Evolutionary conservation across 2,329 filamentous ascomycete species (phyloP).

Genomic region (Hypomyces rosellus): DNA sequence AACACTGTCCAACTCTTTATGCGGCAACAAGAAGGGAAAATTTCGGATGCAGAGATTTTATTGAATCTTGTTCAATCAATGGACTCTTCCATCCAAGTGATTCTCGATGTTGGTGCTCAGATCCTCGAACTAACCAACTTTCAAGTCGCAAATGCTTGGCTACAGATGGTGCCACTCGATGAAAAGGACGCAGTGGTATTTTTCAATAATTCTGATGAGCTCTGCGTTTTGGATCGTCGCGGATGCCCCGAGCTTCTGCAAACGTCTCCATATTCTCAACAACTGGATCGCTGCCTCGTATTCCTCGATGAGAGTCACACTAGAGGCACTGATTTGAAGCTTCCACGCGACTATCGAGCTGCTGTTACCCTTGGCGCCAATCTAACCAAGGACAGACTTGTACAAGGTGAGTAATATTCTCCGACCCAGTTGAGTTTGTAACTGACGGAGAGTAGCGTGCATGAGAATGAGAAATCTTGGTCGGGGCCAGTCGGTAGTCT

Average conservation of each 20-base stretch:
- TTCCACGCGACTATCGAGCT: slow-evolving; percentile 52
- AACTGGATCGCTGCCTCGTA: slow-evolving; percentile 53
- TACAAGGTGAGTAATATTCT: slow-evolving; percentile 49
- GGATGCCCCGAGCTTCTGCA: slow-evolving; percentile 43
- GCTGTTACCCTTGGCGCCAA: slow-evolving; percentile 59
- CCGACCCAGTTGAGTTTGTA: no score
- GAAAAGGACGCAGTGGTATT: slow-evolving; percentile 39
- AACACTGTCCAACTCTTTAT: slow-evolving; percentile 44
- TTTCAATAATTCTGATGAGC: slow-evolving; percentile 47
- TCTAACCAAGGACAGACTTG: slow-evolving; percentile 60
- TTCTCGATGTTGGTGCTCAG: slow-evolving; percentile 65
- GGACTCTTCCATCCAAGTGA: slow-evolving; percentile 42
- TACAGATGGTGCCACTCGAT: slow-evolving; percentile 22
- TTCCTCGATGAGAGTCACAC: slow-evolving; percentile 67
- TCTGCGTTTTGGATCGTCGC: slow-evolving; percentile 44
- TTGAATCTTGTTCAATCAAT: slow-evolving; percentile 14
- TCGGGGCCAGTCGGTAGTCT: slow-evolving; percentile 57
- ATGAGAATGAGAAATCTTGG: slow-evolving; percentile 68
- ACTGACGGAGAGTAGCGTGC: slow-evolving; percentile 39
- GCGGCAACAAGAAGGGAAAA: slow-evolving; percentile 38
- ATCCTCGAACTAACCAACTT: slow-evolving; percentile 57
- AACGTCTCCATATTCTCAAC: slow-evolving; percentile 49
- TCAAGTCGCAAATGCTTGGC: slow-evolving; percentile 47
- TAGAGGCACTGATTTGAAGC: slow-evolving; percentile 57
- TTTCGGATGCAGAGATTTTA: slow-evolving; percentile 7